Conservation (phyloP, 2,329 filamentous ascomycete species). For the Sporothrix euskadiensis region DNA sequence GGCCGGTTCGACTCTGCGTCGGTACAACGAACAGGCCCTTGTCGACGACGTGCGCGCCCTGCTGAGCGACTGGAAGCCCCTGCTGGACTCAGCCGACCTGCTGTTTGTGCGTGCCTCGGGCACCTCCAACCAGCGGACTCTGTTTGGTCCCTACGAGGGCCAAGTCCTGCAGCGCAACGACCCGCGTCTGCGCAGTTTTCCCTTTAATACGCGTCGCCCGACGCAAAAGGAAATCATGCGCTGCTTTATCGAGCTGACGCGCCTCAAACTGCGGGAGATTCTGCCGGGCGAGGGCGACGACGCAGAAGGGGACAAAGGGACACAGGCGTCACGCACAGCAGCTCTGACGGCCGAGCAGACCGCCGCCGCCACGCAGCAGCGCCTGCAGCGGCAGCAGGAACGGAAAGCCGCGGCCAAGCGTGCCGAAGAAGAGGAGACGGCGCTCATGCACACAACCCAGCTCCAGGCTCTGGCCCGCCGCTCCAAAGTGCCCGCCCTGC, state of each 20-base stretch:
- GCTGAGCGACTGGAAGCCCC: slow-evolving; percentile 77
- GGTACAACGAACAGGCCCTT: slow-evolving; percentile 91
- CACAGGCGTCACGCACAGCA: slow-evolving; percentile 38
- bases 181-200: slow-evolving; percentile 78
- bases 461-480: slow-evolving; percentile 84
- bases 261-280: slow-evolving; percentile 80
- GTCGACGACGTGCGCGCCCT: slow-evolving; percentile 83
- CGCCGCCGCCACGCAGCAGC: slow-evolving; percentile 43
- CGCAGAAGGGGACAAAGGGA: slow-evolving; percentile 29
- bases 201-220: slow-evolving; percentile 86
- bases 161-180: slow-evolving; percentile 82
- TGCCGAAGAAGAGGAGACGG: slow-evolving; percentile 80
- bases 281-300: slow-evolving; percentile 53
- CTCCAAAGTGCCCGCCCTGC: slow-evolving; percentile 82
- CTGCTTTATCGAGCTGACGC: slow-evolving; percentile 88
- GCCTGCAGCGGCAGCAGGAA: slow-evolving; percentile 9
- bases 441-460: slow-evolving; percentile 81
- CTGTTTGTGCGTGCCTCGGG: slow-evolving; percentile 90
- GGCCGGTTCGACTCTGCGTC: slow-evolving; percentile 81
- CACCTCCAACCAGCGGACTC: slow-evolving; percentile 76
- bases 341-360: slow-evolving; percentile 38
- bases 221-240: slow-evolving; percentile 95
- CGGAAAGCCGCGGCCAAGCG: slow-evolving; percentile 61
- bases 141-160: slow-evolving; percentile 89
- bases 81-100: slow-evolving; percentile 81